Percentiles rank a stretch among this genome's conserved stretches.
Conservation (phyloP, 441 rosid species). For the Gossypium schwendimanii region DNA sequence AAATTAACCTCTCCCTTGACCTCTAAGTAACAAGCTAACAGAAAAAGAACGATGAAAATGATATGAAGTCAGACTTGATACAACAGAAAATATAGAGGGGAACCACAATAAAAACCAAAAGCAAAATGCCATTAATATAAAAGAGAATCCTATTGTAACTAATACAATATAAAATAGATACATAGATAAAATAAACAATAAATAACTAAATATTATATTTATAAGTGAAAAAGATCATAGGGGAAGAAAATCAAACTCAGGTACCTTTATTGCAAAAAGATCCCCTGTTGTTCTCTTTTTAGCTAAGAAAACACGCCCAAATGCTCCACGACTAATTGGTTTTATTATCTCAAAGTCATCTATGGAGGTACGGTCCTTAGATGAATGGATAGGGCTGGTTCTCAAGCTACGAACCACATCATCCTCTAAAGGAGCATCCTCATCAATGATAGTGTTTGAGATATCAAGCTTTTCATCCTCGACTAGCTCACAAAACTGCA, state of each 20-base stretch:
- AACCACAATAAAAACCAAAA: neutral
- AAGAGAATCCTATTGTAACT: neutral
- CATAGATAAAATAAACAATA: neutral
- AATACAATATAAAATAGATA: neutral
- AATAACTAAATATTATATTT: neutral
- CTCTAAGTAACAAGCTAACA: neutral
- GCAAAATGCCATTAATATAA: neutral
- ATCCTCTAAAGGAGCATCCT: conserved; percentile 94
- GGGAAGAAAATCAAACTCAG: conserved; percentile 3
- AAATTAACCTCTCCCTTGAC: neutral
- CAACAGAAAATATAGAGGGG: neutral
- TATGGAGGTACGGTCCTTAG: conserved; percentile 88
- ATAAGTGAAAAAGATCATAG: neutral
- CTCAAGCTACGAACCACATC: conserved; percentile 93
- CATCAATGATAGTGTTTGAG: conserved; percentile 78
- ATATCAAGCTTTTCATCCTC: conserved; percentile 89
- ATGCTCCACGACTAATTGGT: conserved; percentile 98
- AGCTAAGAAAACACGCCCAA: conserved; percentile 95
- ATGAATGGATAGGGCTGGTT: conserved; percentile 79
- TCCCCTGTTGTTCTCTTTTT: conserved; percentile 98
- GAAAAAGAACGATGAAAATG: neutral
- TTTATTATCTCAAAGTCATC: conserved; percentile 98
- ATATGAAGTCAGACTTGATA: neutral
- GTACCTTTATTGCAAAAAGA: conserved; percentile 94
- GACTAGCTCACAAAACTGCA: conserved; percentile 85